phyloP scores from a whole-genome alignment of 2,329 filamentous ascomycete genomes.

The Botryotinia narcissicola region DNA sequence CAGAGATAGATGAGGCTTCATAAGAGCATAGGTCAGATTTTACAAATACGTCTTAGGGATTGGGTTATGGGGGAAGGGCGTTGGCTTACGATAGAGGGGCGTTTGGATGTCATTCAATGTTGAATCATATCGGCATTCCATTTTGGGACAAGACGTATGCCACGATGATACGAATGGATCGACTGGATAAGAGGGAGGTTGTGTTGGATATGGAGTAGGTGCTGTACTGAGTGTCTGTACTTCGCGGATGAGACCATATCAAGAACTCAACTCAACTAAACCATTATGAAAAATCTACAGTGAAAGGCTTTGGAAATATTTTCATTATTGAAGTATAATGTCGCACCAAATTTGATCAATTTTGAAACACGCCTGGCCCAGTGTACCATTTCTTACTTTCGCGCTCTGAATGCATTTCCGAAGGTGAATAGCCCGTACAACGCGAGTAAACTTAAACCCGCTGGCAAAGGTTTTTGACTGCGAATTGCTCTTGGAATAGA shows the following conservation, averaged over 20 bases:
- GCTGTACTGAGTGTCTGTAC: not conserved
- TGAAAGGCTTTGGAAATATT: not conserved
- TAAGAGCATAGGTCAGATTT: slow-evolving; percentile 38
- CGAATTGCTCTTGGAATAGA: slow-evolving; percentile 85
- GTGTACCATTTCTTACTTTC: slow-evolving; percentile 38
- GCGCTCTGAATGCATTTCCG: slow-evolving; percentile 59
- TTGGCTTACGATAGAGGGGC: slow-evolving; percentile 6
- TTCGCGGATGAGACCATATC: not conserved
- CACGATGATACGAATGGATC: not conserved
- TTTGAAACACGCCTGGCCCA: slow-evolving; percentile 21
- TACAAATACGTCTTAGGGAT: not conserved
- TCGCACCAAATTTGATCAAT: slow-evolving; percentile 31
- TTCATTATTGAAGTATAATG: not conserved
- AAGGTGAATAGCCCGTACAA: slow-evolving; percentile 77
- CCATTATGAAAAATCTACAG: not conserved
- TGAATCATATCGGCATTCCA: not conserved
- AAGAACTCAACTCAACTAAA: slow-evolving; percentile 12
- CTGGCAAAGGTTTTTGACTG: slow-evolving; percentile 78
- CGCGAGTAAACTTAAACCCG: slow-evolving; percentile 75
- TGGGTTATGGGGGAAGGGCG: slow-evolving; percentile 4
- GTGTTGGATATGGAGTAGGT: not conserved
- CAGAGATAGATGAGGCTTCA: slow-evolving; percentile 71
- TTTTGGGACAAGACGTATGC: not conserved
- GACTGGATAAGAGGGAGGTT: not conserved
- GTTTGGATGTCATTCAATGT: slow-evolving; percentile 4